Conservation (phyloP, 2,329 filamentous ascomycete species). For the Colletotrichum karsti region DNA sequence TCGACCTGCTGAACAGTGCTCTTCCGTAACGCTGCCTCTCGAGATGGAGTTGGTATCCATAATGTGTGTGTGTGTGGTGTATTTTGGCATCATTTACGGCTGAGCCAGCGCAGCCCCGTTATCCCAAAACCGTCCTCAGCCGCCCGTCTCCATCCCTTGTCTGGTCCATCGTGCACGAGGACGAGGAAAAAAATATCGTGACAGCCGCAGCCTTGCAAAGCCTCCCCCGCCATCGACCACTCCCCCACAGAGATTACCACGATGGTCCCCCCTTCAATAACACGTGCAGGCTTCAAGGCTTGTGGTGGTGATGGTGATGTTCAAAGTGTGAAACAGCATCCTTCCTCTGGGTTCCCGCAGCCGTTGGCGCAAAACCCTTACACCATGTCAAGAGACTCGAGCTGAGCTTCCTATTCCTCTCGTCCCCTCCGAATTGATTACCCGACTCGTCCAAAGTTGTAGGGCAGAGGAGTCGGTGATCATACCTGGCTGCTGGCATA, state of each 20-base stretch:
- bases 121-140: background rate
- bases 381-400: background rate
- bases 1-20: background rate
- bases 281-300: background rate
- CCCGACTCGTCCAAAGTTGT: background rate
- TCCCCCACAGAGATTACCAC: background rate
- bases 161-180: background rate
- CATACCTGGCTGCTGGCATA: background rate
- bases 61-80: too few relatives aligned
- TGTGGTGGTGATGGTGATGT: background rate
- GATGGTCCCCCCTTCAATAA: background rate
- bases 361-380: conserved; percentile 3
- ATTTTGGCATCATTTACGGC: background rate
- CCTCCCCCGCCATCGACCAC: background rate
- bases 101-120: background rate
- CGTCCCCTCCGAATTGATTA: background rate
- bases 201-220: conserved; percentile 1
- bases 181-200: background rate
- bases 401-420: background rate
- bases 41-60: too few relatives aligned
- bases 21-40: background rate
- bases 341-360: background rate
- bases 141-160: background rate
- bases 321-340: background rate
- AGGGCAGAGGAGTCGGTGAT: too few relatives aligned